Percentiles rank a stretch among this genome's conserved stretches.
Evolutionary conservation across 1,284 basidiomycete species (phyloP).

Genomic region (Boletus mariae): DNA sequence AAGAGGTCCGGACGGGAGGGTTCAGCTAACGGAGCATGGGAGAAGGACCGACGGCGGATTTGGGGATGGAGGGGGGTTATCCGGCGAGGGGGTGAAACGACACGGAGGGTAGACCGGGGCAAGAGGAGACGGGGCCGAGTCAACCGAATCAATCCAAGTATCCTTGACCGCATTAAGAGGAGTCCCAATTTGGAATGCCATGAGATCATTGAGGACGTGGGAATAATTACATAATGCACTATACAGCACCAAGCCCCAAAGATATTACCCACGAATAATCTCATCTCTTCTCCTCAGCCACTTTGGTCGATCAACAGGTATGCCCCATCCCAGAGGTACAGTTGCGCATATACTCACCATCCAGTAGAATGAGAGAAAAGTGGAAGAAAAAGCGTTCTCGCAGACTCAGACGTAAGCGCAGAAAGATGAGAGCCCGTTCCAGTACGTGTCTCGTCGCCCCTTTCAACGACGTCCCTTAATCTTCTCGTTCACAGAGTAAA

Average conservation of each 20-base stretch:
- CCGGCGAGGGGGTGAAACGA: background rate
- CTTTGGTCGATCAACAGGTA: conserved; percentile 33
- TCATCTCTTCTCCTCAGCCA: conserved; percentile 19
- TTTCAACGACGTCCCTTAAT: conserved; percentile 3
- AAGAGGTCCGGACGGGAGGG: conserved; percentile 60
- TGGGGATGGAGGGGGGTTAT: conserved; percentile 6
- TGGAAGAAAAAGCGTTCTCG: conserved; percentile 90
- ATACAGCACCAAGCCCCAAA: conserved; percentile 35
- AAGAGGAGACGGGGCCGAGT: conserved; percentile 1
- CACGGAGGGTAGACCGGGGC: background rate
- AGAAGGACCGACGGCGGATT: conserved; percentile 15
- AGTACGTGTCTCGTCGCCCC: conserved; percentile 50
- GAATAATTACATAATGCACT: conserved; percentile 31
- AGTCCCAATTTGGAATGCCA: conserved; percentile 1
- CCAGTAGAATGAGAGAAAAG: conserved; percentile 78
- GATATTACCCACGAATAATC: conserved; percentile 9
- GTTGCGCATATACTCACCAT: background rate
- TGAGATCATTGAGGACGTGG: conserved; percentile 17
- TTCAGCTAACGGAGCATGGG: conserved; percentile 36
- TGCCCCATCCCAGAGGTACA: conserved; percentile 12
- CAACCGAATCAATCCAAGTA: conserved; percentile 1
- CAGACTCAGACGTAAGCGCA: conserved; percentile 83
- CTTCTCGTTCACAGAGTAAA: conserved; percentile 26
- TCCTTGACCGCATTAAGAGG: conserved; percentile 10
- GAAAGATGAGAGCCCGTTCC: conserved; percentile 89